Evolutionary conservation across 2,329 filamentous ascomycete species (phyloP), one percentile per base, ranked within the genome.

Genomic region (Diaporthe vaccinii): DNA sequence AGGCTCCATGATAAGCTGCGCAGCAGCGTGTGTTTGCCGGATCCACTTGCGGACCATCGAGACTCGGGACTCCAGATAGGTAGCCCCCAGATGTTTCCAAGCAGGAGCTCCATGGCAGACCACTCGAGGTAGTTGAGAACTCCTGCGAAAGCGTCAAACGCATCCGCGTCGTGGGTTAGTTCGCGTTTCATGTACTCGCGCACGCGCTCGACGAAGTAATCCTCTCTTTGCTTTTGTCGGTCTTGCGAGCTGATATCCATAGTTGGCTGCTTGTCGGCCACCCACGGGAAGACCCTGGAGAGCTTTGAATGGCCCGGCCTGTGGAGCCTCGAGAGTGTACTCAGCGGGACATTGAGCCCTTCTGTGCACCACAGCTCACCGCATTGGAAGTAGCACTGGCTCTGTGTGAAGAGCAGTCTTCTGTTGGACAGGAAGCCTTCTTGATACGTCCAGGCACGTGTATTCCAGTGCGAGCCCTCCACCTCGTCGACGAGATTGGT

Each of bases 311-410:
- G 58, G 22, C 49, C 58, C 46, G 70, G 58, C 20, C 34, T 62
- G 3, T 34, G 53, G 17, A 73, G 58, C 7, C 55, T 73, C 39
- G 70, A 65, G 20, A 73, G 70, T 39, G 49, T 65, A 22, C 14
- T 34, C 36, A 65, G 14, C 34, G 58, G 70, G 25, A 73, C 20
- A 9, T 41, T 65, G 9, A 73, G 58, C 7, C 58, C 70, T 15
- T 73, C 70, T 36, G 70, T 55, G 49, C 70, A 73, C 70, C 70
- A 73, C 5, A 62, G 25, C 41, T 74, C 55, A 22, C 58, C 57
- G 53, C 84, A 85, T 53, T 85, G 82, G 80, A 83, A 85, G 72
- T 84, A 85, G 79, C 84, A 82, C 73, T 85, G 82, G 46, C 82
- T 79, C n/a, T 83, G 80, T 7, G 84, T 85, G 46, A 85, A 85